Evolutionary conservation across 331 rosid genomes (phyloP), one percentile per base, ranked within the genome.

Genomic region (Stylosanthes scabra): DNA sequence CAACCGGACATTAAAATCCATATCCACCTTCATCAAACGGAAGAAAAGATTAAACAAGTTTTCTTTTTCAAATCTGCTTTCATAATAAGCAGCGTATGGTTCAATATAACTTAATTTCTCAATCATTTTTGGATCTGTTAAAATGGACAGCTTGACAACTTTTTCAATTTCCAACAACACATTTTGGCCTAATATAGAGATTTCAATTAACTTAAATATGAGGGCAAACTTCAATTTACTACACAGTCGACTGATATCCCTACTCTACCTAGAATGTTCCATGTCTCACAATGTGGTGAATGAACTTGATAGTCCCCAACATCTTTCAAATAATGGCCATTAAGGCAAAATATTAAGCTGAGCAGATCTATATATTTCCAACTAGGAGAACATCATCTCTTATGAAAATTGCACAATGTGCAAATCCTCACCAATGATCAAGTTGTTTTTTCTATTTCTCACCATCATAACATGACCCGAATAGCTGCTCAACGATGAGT

Each of bases 241-340:
- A 20, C 59, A 63, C 46, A 25, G 66, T 57, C 47, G 45, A 78
- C 59, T 46, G 45, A 37, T 71, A 59, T 40, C 63, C 59, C 37
- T 37, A 15, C 65, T 13, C 74, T 40, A 12, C 58, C 16, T 12
- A 52, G 9, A 39, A 11, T 28, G 64, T 52, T 79, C 69, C 72
- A 37, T 68, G 13, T 13, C 63, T 61, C 28, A 31, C 64, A 60
- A 20, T 14, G 64, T 37, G 45, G 61, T 39, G 39, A 58, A 56
- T 39, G 16, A 58, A 72, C 52, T 27, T 39, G 42, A 59, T 46
- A 13, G 67, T 27, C 14, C 6, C 47, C 50, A 74, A 59, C 39
- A 74, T 58, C 75, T 68, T 75, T 79, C 70, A 66, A 79, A 54
- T 56, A 70, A 62, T 45, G 63, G 16, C 37, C 31, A 44, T 59